These are phyloP conservation scores for Metarhizium album DNA, from an alignment of 2,329 filamentous ascomycete genomes.

Conservation along the genomic window DNA sequence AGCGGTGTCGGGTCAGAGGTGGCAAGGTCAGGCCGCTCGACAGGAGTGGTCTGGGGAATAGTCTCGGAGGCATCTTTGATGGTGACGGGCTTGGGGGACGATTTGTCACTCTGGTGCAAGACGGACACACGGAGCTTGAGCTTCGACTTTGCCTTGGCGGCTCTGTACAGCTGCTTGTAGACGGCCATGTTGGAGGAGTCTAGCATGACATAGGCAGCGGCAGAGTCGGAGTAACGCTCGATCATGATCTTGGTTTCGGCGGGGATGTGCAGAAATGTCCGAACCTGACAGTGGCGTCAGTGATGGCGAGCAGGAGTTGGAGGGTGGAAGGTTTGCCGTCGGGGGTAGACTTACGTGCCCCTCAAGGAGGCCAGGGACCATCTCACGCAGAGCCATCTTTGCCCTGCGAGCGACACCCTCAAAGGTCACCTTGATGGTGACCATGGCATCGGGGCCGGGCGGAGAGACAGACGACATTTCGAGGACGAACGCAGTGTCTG, in stretches of 20 bases:
- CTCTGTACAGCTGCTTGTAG: slow-evolving; percentile 94
- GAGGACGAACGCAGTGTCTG: slow-evolving; percentile 1
- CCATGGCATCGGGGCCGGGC: slow-evolving; percentile 25
- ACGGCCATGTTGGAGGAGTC: slow-evolving; percentile 67
- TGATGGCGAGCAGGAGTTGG: background rate
- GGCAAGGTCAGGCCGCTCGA: background rate
- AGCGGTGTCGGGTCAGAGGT: slow-evolving; percentile 9
- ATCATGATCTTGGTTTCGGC: slow-evolving; percentile 42
- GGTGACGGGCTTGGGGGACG: slow-evolving; percentile 30
- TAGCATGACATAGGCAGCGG: slow-evolving; percentile 67
- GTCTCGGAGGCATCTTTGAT: slow-evolving; percentile 39
- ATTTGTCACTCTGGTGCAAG: slow-evolving; percentile 21
- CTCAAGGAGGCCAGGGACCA: slow-evolving; percentile 63
- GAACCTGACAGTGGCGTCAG: slow-evolving; percentile 19
- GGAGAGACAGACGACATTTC: slow-evolving; percentile 18
- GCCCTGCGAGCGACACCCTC: slow-evolving; percentile 69
- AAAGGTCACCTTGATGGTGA: slow-evolving; percentile 77
- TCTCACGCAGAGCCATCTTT: slow-evolving; percentile 81
- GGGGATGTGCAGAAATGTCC: slow-evolving; percentile 25
- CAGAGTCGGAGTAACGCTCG: slow-evolving; percentile 93
- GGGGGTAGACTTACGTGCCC: slow-evolving; percentile 59
- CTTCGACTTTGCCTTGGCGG: slow-evolving; percentile 97
- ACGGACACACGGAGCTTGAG: slow-evolving; percentile 71
- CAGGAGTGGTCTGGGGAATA: slow-evolving; percentile 20
- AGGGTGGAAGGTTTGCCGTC: background rate